A percentile compares a stretch with the other conserved stretches of the same genome.
These are phyloP conservation scores for Trypanosoma cruzi DNA, from an alignment of 208 protist species.

Conservation along the genomic window DNA sequence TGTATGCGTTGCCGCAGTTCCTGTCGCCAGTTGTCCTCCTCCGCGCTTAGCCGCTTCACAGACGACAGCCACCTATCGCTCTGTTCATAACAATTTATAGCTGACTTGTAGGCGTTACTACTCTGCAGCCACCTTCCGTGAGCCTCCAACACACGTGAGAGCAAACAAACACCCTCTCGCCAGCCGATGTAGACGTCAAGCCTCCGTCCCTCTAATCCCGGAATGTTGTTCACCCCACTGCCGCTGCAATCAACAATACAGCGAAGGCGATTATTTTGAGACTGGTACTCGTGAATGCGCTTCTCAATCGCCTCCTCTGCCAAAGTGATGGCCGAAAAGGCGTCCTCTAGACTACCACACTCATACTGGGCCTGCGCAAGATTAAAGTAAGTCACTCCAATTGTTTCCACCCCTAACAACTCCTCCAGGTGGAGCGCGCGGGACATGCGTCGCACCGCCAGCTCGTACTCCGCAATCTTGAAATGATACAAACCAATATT, in stretches of 20 bases:
- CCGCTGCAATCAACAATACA: constrained; percentile 15
- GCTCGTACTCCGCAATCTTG: constrained; percentile 68
- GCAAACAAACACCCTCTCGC: constrained; percentile 66
- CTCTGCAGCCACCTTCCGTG: constrained; percentile 63
- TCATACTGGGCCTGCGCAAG: constrained; percentile 67
- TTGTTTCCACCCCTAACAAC: constrained; percentile 45
- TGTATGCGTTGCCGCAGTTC: constrained; percentile 40
- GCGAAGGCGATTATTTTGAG: constrained; percentile 23
- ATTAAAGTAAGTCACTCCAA: constrained; percentile 86
- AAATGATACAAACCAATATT: constrained; percentile 89
- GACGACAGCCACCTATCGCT: constrained; percentile 62
- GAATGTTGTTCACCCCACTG: background rate
- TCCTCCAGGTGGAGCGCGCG: constrained; percentile 61
- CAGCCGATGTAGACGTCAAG: constrained; percentile 44
- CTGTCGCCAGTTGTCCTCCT: constrained; percentile 43
- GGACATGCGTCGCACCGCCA: constrained; percentile 48
- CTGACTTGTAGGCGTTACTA: constrained; percentile 34
- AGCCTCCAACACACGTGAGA: constrained; percentile 54
- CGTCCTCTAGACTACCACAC: constrained; percentile 31
- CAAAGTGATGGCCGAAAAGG: constrained; percentile 38
- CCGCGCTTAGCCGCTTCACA: constrained; percentile 32
- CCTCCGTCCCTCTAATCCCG: constrained; percentile 17
- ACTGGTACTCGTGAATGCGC: constrained; percentile 36
- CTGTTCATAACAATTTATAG: constrained; percentile 57
- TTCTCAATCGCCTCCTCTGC: constrained; percentile 65